Percentiles rank a stretch among this genome's conserved stretches.
Evolutionary conservation across 352 stramenopile species (phyloP).

Genomic region (Globisporangium emineosum): DNA sequence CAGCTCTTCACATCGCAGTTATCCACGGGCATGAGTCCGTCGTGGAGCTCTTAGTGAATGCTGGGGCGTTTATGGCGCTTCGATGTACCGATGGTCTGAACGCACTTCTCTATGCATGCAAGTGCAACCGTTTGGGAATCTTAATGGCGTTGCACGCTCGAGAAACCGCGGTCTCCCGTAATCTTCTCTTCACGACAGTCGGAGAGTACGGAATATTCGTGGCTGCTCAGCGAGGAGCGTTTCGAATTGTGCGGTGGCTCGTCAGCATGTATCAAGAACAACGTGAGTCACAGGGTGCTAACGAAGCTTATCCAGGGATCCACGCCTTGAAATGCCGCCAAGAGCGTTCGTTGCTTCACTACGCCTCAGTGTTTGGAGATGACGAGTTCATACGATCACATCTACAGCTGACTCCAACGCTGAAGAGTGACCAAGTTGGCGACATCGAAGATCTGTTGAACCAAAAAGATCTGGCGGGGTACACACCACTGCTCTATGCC

Average conservation of each 20-base stretch:
- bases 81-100: conserved; percentile 39
- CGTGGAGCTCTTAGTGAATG: conserved; percentile 33
- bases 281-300: background rate
- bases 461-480: conserved; percentile 33
- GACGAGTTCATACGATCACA: conserved; percentile 23
- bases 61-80: conserved; percentile 33
- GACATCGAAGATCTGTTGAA: conserved; percentile 24
- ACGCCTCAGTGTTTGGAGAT: conserved; percentile 43
- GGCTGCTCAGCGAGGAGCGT: conserved; percentile 33
- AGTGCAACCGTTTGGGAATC: conserved; percentile 46
- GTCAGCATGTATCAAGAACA: conserved; percentile 26
- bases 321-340: conserved; percentile 22
- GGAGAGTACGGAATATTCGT: conserved; percentile 50
- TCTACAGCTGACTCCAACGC: conserved; percentile 5
- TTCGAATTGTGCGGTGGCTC: conserved; percentile 55
- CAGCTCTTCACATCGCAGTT: conserved; percentile 46
- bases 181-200: conserved; percentile 23
- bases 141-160: conserved; percentile 39
- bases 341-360: conserved; percentile 45
- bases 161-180: conserved; percentile 13
- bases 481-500: conserved; percentile 52
- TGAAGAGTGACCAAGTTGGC: background rate
- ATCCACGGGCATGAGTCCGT: conserved; percentile 41
- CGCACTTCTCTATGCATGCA: conserved; percentile 44
- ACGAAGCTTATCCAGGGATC: background rate